Percentiles rank a stretch among this genome's conserved stretches.
These are phyloP conservation scores for Scheffersomyces amazonensis DNA, from an alignment of 805 yeast genomes.

Conservation along the genomic window DNA sequence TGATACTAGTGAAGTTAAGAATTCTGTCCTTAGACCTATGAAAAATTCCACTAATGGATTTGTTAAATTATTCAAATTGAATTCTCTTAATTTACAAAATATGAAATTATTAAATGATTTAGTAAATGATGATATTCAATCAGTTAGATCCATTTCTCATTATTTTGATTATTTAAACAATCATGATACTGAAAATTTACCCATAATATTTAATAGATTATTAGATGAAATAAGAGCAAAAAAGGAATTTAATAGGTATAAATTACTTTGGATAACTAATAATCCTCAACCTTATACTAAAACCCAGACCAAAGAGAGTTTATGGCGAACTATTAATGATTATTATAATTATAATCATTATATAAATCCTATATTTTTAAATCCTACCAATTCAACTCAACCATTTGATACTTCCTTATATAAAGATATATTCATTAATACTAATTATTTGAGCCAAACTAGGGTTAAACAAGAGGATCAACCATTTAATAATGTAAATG, in stretches of 20 bases:
- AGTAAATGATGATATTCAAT: slow-evolving; percentile 38
- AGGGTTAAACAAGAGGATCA: slow-evolving; percentile 14
- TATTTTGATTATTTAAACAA: slow-evolving; percentile 9
- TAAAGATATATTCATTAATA: slow-evolving; percentile 55
- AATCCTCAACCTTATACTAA: slow-evolving; percentile 63
- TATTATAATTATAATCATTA: slow-evolving; percentile 50
- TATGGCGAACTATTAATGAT: slow-evolving; percentile 60
- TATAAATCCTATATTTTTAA: slow-evolving; percentile 64
- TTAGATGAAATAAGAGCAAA: slow-evolving; percentile 54
- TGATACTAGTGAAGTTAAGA: slow-evolving; percentile 4
- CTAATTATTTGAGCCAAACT: slow-evolving; percentile 39
- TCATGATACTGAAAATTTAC: slow-evolving; percentile 21
- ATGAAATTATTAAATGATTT: slow-evolving; percentile 56
- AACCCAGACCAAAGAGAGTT: slow-evolving; percentile 36
- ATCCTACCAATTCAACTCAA: slow-evolving; percentile 11
- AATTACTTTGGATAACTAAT: slow-evolving; percentile 71
- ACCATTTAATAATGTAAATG: slow-evolving; percentile 8
- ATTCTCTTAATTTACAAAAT: slow-evolving; percentile 52
- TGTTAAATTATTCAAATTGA: slow-evolving; percentile 47
- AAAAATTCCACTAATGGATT: slow-evolving; percentile 38
- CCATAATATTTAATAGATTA: slow-evolving; percentile 45
- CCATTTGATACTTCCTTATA: slow-evolving; percentile 41
- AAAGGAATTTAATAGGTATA: slow-evolving; percentile 49
- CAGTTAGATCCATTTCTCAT: slow-evolving; percentile 1
- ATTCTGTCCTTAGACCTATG: slow-evolving; percentile 19